phyloP scores from a whole-genome alignment of 2,329 filamentous ascomycete species.

The Neonectria punicea region DNA sequence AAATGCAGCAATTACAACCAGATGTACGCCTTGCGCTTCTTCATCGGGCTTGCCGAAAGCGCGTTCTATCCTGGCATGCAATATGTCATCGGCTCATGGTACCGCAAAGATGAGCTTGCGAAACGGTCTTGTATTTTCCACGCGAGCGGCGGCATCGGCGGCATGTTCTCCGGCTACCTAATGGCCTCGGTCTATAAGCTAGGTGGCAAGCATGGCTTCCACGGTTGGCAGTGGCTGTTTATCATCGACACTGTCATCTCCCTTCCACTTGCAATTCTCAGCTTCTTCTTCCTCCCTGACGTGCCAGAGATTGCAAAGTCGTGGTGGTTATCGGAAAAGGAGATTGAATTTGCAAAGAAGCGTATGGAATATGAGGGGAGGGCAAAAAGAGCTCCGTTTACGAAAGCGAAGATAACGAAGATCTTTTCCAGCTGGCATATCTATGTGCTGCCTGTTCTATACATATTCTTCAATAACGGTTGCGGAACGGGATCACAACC shows the following conservation, averaged over 20 bases:
- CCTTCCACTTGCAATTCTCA: conserved; percentile 44
- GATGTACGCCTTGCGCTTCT: conserved; percentile 54
- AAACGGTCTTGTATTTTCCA: conserved; percentile 55
- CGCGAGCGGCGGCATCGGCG: conserved; percentile 39
- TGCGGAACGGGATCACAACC: conserved; percentile 59
- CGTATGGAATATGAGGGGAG: conserved; percentile 54
- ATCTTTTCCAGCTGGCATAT: conserved; percentile 74
- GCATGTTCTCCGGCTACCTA: conserved; percentile 43
- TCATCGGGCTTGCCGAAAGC: conserved; percentile 52
- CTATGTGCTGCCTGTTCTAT: conserved; percentile 66
- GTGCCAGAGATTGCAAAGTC: conserved; percentile 40
- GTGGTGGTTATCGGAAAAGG: conserved; percentile 41
- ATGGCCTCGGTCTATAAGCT: conserved; percentile 52
- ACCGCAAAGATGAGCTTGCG: conserved; percentile 53
- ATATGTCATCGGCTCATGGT: conserved; percentile 56
- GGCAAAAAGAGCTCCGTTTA: conserved; percentile 53
- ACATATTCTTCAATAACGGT: conserved; percentile 73
- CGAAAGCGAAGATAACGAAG: conserved; percentile 62
- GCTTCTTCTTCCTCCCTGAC: conserved; percentile 46
- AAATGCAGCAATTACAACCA: conserved; percentile 46
- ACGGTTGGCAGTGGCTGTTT: conserved; percentile 56
- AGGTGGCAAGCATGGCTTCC: conserved; percentile 54
- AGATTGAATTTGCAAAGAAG: conserved; percentile 41
- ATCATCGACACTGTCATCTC: conserved; percentile 50
- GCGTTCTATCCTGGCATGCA: conserved; percentile 51